Evolutionary conservation across 2,329 filamentous ascomycete species (phyloP), one percentile per base, ranked within the genome.

Genomic region (Xylaria sp.): DNA sequence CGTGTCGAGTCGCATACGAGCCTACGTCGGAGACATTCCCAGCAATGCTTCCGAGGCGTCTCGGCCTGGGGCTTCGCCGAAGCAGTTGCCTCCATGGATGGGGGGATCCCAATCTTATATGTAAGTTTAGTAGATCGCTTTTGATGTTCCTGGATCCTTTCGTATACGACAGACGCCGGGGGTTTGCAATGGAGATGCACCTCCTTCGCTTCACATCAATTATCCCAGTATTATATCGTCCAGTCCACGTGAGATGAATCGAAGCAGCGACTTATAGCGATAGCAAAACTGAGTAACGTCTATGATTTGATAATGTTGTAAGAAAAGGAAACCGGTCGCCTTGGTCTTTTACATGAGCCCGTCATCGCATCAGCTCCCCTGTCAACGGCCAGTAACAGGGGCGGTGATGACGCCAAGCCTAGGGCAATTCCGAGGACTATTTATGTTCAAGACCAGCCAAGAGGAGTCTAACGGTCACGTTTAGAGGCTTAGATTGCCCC

Each of bases 21-120:
- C 8, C 77, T 72, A 1, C 81, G 80, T n/a, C 81, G 78, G 25
- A 75, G 79, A 66, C 81, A 83, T 67, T 82, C 81, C 82, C 81
- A 83, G 70, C 81, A 83, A 61, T 81, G 79, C 57, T 72, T 75
- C 37, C 68, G 69, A 16, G 58, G 29, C 1, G 58, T 18, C 3
- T 63, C 55, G 29, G 42, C 23, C 29, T 25, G 29, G 32, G 9
- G 9, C 40, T 58, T 47, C 23, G 57, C 32, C 47, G 59, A 53
- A 21, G 18, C 10, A 29, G 42, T 44, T 32, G 60, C 53, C 13
- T 60, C 58, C 12, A 47, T 57, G 40, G 25, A 50, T 53, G 54
- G 35, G 25, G 65, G 47, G 64, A 68, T 70, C 10, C 40, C 53
- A 32, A 23, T 3, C 8, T 50, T 23, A 42, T 35, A 29, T 40